These are phyloP conservation scores for Naganishia onofrii DNA, from an alignment of 768 basidiomycete genomes.

Conservation along the genomic window DNA sequence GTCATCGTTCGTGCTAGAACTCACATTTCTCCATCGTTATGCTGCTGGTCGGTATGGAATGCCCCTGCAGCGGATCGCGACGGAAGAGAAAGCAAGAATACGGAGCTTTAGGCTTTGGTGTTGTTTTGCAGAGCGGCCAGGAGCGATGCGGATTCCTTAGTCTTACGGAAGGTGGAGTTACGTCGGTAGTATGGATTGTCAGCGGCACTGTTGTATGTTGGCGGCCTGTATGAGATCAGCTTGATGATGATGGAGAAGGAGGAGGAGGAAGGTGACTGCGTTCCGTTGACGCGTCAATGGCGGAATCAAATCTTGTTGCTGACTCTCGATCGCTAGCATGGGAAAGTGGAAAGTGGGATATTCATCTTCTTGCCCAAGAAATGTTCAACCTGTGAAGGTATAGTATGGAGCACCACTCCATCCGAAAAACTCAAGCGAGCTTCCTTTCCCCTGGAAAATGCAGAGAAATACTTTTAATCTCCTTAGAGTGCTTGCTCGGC, in stretches of 20 bases:
- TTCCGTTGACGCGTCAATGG: not conserved
- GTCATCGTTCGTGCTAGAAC: not conserved
- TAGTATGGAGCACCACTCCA: too few species aligned
- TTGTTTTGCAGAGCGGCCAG: too few species aligned
- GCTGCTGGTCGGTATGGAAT: not conserved
- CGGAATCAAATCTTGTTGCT: slow-evolving; percentile 2
- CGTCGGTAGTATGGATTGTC: too few species aligned
- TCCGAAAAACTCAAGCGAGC: not conserved
- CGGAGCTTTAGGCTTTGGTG: not conserved
- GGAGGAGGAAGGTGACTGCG: not conserved
- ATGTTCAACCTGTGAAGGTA: too few species aligned
- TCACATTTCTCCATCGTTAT: slow-evolving; percentile 47
- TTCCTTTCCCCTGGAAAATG: not conserved
- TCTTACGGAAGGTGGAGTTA: too few species aligned
- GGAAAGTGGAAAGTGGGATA: not conserved
- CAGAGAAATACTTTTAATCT: slow-evolving; percentile 1
- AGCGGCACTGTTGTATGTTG: too few species aligned
- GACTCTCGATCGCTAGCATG: not conserved
- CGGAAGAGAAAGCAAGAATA: not conserved
- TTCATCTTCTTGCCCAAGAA: not conserved
- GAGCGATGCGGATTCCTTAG: too few species aligned
- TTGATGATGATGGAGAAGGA: too few species aligned
- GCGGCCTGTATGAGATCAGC: too few species aligned
- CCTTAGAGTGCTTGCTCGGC: not conserved
- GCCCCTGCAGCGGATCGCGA: not conserved